phyloP scores from a whole-genome alignment of 495 filamentous ascomycete species.

The Chaetomium cochliodes region DNA sequence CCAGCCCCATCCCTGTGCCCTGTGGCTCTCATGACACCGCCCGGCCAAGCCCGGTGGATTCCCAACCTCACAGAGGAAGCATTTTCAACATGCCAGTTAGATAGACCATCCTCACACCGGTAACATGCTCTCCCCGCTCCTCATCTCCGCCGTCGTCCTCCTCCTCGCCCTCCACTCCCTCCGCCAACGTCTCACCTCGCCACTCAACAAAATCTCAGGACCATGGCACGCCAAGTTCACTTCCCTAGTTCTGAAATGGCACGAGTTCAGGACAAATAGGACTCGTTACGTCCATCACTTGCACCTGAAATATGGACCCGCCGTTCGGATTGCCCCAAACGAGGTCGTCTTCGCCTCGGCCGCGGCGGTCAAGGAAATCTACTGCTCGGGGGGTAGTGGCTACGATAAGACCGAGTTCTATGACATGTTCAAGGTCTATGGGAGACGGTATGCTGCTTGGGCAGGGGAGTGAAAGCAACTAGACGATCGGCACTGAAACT shows the following conservation, averaged over 20 bases:
- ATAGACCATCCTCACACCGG: background rate
- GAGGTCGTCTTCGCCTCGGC: conserved; percentile 61
- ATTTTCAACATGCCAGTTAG: background rate
- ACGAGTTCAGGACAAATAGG: conserved; percentile 56
- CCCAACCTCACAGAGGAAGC: background rate
- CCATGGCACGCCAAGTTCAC: conserved; percentile 55
- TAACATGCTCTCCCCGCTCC: conserved; percentile 25
- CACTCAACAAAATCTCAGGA: conserved; percentile 52
- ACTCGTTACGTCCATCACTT: conserved; percentile 56
- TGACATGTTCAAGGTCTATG: conserved; percentile 59
- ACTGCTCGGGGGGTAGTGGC: conserved; percentile 61
- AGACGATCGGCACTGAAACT: background rate
- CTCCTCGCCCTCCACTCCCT: conserved; percentile 28
- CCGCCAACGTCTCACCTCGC: conserved; percentile 35
- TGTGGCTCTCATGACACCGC: conserved; percentile 7
- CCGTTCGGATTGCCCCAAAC: conserved; percentile 57
- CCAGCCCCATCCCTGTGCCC: background rate
- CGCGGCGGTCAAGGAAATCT: conserved; percentile 63
- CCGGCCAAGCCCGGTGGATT: background rate
- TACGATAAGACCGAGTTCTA: conserved; percentile 71
- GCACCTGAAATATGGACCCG: conserved; percentile 56
- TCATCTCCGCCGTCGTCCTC: conserved; percentile 25
- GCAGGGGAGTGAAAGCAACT: background rate
- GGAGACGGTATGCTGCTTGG: conserved; percentile 42
- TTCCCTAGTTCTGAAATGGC: conserved; percentile 53